phyloP scores from a whole-genome alignment of 2,329 filamentous ascomycete species.

The Zymoseptoria tritici region DNA sequence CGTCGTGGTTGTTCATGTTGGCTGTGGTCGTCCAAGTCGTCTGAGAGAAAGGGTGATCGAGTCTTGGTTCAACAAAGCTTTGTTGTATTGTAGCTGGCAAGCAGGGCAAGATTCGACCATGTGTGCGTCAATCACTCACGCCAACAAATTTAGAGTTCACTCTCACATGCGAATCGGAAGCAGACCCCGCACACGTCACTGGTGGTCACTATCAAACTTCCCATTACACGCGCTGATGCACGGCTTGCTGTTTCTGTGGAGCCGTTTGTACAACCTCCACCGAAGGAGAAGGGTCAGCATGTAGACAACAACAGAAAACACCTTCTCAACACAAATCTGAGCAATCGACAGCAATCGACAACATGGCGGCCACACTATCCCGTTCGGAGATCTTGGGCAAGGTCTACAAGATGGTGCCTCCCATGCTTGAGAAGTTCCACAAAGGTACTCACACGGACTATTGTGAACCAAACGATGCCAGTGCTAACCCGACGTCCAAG shows the following conservation, averaged over 20 bases:
- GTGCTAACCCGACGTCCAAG: slow-evolving; percentile 39
- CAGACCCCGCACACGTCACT: neutral
- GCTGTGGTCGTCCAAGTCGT: neutral
- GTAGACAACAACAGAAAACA: neutral
- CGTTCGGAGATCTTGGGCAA: slow-evolving; percentile 71
- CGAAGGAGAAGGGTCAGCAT: neutral
- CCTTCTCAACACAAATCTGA: neutral
- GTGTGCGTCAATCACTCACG: slow-evolving; percentile 3
- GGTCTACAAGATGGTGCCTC: slow-evolving; percentile 84
- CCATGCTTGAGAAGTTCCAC: slow-evolving; percentile 91
- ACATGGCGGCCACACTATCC: slow-evolving; percentile 45
- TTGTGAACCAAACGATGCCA: neutral
- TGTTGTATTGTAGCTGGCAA: neutral
- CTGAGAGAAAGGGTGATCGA: neutral
- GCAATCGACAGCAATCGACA: neutral
- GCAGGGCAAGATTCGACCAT: neutral
- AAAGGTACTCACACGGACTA: slow-evolving; percentile 56
- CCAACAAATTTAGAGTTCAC: neutral
- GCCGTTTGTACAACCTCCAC: neutral
- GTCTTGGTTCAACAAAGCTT: neutral
- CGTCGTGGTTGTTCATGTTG: slow-evolving; percentile 31
- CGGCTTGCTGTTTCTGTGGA: neutral
- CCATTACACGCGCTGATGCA: neutral
- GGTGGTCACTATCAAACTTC: neutral
- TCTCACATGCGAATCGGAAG: neutral